Evolutionary conservation across 2,329 filamentous ascomycete species (phyloP), one percentile per base, ranked within the genome.

Genomic region (Pseudogymnoascus verrucosus): DNA sequence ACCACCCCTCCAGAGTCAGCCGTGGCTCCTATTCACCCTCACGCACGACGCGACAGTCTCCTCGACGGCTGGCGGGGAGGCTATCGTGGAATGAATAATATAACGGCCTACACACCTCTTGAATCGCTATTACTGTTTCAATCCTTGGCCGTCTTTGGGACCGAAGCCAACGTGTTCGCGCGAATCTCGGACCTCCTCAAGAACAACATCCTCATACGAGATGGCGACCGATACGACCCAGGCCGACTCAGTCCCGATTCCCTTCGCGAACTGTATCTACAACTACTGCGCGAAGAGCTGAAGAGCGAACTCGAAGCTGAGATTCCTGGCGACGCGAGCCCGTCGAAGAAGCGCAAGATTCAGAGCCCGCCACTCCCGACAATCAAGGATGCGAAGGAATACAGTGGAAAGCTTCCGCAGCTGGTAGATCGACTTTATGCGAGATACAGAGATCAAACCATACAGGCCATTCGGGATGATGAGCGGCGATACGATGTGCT

Each of bases 101-200:
- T 77, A 76, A 82, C 85, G 73, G 80, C 82, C 72, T 93, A 95
- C 78, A 93, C 91, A 73, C 85, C 88, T 70, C 89, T 96, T 80
- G 92, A 96, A 82, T 89, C 88, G 73, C 83, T 96, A 66, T 84
- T 95, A 69, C 83, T 96, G 72, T 93, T 95, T 78, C 90, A 93
- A 77, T 88, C 88, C 66, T 82, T 96, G 68, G 82, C 86, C 69
- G 80, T 80, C 69, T 82, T 89, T 75, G 89, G 89, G 72, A 79
- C 86, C 68, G 83, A 86, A 68, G 78, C 85, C 62, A 75, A 80
- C 66, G 85, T 84, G 73, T 95, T 96, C 77, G 78, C 78, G 71
- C 82, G 81, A 69, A 90, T 95, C 67, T 92, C 91, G 64, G 83
- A 89, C 68, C 78, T 88, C 65, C 84, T 98, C 67, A 88, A 84